These are phyloP conservation scores for Funneliformis caledonium DNA, from an alignment of 371 early-diverging fungal species.

Conservation along the genomic window DNA sequence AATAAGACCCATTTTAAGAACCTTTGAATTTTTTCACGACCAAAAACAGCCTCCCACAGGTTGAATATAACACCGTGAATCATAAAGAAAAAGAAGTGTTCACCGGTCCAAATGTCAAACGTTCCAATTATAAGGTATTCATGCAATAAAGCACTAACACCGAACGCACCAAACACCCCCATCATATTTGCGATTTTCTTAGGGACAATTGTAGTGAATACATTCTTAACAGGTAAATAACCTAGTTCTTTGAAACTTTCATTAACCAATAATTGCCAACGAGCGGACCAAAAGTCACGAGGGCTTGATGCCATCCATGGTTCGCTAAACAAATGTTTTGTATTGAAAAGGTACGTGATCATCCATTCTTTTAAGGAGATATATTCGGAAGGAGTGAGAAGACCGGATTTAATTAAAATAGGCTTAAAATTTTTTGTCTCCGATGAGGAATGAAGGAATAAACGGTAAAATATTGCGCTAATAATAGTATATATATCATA, in stretches of 20 bases:
- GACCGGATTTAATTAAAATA: too few species aligned
- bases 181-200: background rate
- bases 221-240: background rate
- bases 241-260: too few species aligned
- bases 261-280: too few species aligned
- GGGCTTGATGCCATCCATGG: too few species aligned
- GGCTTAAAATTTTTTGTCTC: too few species aligned
- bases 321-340: background rate
- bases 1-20: background rate
- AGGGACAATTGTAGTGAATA: too few species aligned
- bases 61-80: background rate
- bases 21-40: background rate
- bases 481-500: too few species aligned
- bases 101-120: background rate
- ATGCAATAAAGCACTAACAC: background rate
- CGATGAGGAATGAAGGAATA: too few species aligned
- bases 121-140: background rate
- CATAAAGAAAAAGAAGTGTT: background rate
- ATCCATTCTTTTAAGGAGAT: background rate
- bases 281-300: too few species aligned
- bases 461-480: too few species aligned
- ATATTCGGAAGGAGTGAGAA: too few species aligned
- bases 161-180: background rate
- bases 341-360: background rate
- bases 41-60: background rate